Conservation (phyloP, 2,329 filamentous ascomycete genomes). For the Macrophomina pseudophaseolina region DNA sequence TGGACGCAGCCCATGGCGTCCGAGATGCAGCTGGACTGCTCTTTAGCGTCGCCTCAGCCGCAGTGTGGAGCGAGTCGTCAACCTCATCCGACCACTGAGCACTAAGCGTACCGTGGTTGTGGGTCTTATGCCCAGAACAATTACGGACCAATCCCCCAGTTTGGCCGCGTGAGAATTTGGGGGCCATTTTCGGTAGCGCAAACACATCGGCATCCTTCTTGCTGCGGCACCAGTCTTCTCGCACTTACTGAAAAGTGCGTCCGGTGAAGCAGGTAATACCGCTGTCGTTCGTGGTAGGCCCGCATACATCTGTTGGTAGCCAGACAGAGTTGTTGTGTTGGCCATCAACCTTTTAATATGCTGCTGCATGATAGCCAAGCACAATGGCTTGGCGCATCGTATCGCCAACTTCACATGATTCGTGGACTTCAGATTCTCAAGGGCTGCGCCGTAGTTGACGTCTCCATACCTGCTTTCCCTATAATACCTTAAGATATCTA, state of each 20-base stretch:
- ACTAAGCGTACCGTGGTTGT: not conserved
- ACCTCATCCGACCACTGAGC: not conserved
- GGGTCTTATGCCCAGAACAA: not conserved
- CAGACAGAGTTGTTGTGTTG: no score
- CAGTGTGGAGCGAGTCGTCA: not conserved
- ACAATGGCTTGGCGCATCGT: not conserved
- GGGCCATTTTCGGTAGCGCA: not conserved
- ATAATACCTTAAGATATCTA: no score
- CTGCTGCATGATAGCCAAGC: not conserved
- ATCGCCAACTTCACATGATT: not conserved
- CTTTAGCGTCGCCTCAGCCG: constrained; percentile 7
- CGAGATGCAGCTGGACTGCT: not conserved
- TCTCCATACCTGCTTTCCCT: no score
- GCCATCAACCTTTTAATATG: no score
- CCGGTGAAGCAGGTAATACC: no score
- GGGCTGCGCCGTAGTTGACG: not conserved
- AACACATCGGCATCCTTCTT: not conserved
- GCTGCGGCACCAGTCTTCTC: not conserved
- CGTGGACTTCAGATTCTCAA: not conserved
- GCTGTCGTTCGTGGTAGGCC: no score
- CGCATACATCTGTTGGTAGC: no score
- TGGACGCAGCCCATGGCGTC: not conserved
- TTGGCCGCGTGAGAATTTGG: not conserved
- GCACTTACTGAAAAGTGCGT: not conserved
- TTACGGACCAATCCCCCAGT: not conserved